Conservation (phyloP, 2,329 filamentous ascomycete genomes). For the Aspergillus quadricinctus region DNA sequence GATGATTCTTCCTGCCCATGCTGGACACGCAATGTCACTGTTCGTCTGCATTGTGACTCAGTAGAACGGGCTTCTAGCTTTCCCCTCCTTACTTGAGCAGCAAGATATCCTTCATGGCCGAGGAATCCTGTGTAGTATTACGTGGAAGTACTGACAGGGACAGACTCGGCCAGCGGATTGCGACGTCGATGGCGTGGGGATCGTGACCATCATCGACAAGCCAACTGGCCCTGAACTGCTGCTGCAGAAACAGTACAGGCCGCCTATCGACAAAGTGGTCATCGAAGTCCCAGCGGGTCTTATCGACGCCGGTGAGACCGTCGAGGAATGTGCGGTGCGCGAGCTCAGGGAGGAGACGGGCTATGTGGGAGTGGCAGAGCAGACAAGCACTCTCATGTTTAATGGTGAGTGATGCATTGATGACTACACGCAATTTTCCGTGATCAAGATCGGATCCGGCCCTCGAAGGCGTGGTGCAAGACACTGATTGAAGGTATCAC, state of each 20-base stretch:
- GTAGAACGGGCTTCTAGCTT: background rate
- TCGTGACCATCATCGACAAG: slow-evolving; percentile 55
- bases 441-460: background rate
- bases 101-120: background rate
- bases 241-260: slow-evolving; percentile 57
- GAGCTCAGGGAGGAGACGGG: slow-evolving; percentile 62
- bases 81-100: background rate
- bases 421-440: background rate
- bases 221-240: slow-evolving; percentile 48
- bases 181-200: slow-evolving; percentile 54
- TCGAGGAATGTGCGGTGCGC: slow-evolving; percentile 52
- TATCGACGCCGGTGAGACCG: slow-evolving; percentile 54
- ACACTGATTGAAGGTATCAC: background rate
- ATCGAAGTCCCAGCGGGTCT: slow-evolving; percentile 60
- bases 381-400: slow-evolving; percentile 42
- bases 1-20: background rate
- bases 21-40: background rate
- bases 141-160: background rate
- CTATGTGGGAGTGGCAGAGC: slow-evolving; percentile 49
- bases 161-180: slow-evolving; percentile 49
- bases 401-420: slow-evolving; percentile 34
- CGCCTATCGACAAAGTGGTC: slow-evolving; percentile 54
- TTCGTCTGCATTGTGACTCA: background rate
- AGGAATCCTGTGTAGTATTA: background rate
- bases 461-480: background rate